Evolutionary conservation across 202 grass and related monocot species (phyloP).

Genomic region (Zoysia matrella): DNA sequence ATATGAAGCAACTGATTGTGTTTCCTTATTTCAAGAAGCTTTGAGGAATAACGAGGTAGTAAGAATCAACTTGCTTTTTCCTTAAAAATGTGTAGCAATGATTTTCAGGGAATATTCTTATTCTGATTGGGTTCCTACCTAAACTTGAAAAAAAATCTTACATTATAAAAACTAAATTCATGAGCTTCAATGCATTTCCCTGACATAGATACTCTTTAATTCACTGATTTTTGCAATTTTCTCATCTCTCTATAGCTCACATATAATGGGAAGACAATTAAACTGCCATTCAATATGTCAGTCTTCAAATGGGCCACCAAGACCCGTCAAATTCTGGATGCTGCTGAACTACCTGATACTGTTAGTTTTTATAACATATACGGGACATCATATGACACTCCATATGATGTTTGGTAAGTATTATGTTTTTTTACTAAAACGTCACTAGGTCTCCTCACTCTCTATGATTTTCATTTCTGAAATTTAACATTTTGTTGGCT

Average conservation of each 20-base stretch:
- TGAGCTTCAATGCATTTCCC: not conserved
- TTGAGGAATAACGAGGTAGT: slow-evolving; percentile 84
- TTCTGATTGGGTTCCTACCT: not conserved
- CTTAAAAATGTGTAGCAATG: not conserved
- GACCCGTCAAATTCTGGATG: slow-evolving; percentile 79
- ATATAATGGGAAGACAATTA: slow-evolving; percentile 80
- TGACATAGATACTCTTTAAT: not conserved
- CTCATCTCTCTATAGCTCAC: slow-evolving; percentile 58
- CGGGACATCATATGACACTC: slow-evolving; percentile 72
- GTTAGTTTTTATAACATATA: slow-evolving; percentile 90
- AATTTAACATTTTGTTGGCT: slow-evolving; percentile 10
- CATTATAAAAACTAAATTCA: not conserved
- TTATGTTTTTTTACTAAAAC: slow-evolving; percentile 1
- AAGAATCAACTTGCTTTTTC: slow-evolving; percentile 8
- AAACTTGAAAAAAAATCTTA: not conserved
- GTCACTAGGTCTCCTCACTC: slow-evolving; percentile 7
- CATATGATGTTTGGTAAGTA: slow-evolving; percentile 87
- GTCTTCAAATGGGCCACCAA: slow-evolving; percentile 76
- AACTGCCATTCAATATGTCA: slow-evolving; percentile 83
- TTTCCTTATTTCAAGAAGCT: slow-evolving; percentile 92
- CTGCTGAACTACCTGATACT: slow-evolving; percentile 73
- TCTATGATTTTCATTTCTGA: not conserved
- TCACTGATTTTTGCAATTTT: slow-evolving; percentile 11
- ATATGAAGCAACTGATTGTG: slow-evolving; percentile 66
- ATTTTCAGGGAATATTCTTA: not conserved